Conservation (phyloP, 2,329 filamentous ascomycete species). For the Lachnellula subtilissima region DNA sequence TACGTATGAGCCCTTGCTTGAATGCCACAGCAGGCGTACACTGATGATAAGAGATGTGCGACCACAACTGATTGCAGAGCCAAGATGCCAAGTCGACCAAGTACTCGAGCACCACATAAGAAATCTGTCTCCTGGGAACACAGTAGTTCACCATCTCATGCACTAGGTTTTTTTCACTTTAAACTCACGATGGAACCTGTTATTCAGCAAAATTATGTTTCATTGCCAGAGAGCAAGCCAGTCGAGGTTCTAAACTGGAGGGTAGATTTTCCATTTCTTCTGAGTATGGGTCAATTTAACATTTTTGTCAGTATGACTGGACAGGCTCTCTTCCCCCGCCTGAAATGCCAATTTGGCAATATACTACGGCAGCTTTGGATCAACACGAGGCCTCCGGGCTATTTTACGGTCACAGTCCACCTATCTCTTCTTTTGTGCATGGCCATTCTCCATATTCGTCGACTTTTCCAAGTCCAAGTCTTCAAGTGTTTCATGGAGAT, state of each 20-base stretch:
- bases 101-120: too few relatives aligned
- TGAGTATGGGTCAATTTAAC: not conserved
- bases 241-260: not conserved
- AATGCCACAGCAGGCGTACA: too few relatives aligned
- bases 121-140: too few relatives aligned
- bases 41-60: too few relatives aligned
- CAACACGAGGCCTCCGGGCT: not conserved
- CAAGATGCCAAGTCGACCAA: too few relatives aligned
- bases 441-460: not conserved
- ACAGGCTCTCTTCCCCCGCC: not conserved
- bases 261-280: not conserved
- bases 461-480: constrained; percentile 1
- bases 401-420: too few relatives aligned
- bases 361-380: constrained; percentile 4
- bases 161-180: too few relatives aligned
- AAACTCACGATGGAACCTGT: not conserved
- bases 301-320: constrained; percentile 3
- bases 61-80: too few relatives aligned
- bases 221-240: not conserved
- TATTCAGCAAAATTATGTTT: not conserved
- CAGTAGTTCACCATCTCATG: too few relatives aligned
- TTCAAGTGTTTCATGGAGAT: not conserved
- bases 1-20: too few relatives aligned
- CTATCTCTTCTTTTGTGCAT: too few relatives aligned
- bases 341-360: constrained; percentile 12